Base-by-base conservation (phyloP, 306 rosid genomes). In the Albizia julibrissin region DNA sequence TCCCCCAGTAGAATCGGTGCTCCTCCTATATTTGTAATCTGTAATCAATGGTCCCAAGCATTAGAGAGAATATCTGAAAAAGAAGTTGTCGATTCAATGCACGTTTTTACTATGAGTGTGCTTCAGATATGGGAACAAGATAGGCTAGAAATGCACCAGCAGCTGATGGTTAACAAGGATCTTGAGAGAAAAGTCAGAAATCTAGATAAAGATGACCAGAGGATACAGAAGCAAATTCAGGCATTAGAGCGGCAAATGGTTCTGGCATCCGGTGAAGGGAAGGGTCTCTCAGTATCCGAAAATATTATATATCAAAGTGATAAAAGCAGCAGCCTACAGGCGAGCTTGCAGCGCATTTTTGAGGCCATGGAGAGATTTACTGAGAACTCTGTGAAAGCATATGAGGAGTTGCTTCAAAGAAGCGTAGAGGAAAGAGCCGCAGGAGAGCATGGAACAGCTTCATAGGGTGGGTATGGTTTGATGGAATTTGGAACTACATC, bases 311-410 rank as follows among this genome's bases (percentile, higher is more conserved):
- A 87, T 85, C 98, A 84, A 71, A 89, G 93, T 71, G 94, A 96
- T 85, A 90, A 94, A 80, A 90, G 97, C 88, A 89, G 82, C 80
- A 91, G 90, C 74, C 87, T 96, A 39, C 98, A 94, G 80, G 93
- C 93, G 47, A 84, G 97, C 84, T 85, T 96, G 89, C 97, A 90
- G 86, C 89, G 91, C 67, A 90, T 94, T 83, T 96, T 96, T 73
- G 97, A 96, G 89, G 94, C 98, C 78, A 92, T 96, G 97, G 98
- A 96, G 88, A 96, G 86, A 87, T 96, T 96, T 84, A 91, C 92
- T 0, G 90, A 88, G 5, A 84, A 84, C 76, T 91, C 94, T 58
- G 87, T 82, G 85, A 92, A 62, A 90, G 92, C 88, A 56, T 96
- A 94, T 2, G 97, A 92, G 84, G 99, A 92, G 79, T 90, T 96